These are phyloP conservation scores for Apophysomyces sp. DNA, from an alignment of 371 early-diverging fungal genomes.

Conservation along the genomic window DNA sequence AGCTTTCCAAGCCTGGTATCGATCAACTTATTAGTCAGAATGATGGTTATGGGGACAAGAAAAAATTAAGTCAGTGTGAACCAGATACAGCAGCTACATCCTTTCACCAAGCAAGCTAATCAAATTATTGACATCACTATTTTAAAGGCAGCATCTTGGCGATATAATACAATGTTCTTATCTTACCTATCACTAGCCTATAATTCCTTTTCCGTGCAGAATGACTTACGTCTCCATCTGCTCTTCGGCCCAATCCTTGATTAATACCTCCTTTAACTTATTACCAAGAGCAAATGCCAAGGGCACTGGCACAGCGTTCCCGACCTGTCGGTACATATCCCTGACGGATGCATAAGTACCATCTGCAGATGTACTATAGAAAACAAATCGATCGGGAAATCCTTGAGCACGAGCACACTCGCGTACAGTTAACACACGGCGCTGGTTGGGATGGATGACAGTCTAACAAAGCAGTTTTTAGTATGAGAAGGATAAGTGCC, in stretches of 20 bases:
- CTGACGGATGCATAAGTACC: constrained; percentile 12
- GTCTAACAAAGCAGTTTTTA: constrained; percentile 21
- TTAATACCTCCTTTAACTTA: constrained; percentile 39
- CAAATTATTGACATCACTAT: no score
- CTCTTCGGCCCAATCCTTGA: constrained; percentile 22
- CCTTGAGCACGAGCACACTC: constrained; percentile 66
- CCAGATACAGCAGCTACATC: no score
- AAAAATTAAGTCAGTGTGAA: no score
- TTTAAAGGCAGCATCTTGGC: no score
- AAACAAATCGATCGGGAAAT: constrained; percentile 60
- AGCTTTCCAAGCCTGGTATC: no score
- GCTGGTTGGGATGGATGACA: constrained; percentile 57
- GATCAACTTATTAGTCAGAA: no score
- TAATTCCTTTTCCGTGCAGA: no score
- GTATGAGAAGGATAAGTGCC: neutral
- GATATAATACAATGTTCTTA: no score
- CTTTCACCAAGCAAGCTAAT: no score
- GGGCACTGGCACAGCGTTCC: constrained; percentile 65
- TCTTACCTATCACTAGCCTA: no score
- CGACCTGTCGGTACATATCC: constrained; percentile 56
- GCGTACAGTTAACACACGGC: constrained; percentile 53
- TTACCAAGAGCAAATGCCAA: constrained; percentile 50
- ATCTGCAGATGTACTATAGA: constrained; percentile 23
- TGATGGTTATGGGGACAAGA: no score
- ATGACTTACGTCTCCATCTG: no score